phyloP scores from a whole-genome alignment of 768 basidiomycete species.

The Suillus luteus region DNA sequence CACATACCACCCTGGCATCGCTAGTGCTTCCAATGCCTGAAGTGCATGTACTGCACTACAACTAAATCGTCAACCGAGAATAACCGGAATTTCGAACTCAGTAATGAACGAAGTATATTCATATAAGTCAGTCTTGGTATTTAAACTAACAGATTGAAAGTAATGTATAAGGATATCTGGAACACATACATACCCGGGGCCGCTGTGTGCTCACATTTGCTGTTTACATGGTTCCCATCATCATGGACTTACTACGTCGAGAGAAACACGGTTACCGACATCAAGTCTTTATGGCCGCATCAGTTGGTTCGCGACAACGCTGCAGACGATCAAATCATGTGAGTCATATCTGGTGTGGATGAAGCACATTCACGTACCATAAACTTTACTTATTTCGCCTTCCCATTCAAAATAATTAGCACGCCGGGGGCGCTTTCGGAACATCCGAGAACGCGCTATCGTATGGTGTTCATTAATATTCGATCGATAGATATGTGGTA shows the following conservation, averaged over 20 bases:
- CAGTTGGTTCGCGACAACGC: background rate
- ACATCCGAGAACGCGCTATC: background rate
- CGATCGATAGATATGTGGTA: background rate
- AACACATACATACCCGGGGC: background rate
- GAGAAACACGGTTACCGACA: background rate
- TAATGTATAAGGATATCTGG: background rate
- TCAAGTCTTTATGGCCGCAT: background rate
- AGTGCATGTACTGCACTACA: background rate
- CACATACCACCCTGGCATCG: background rate
- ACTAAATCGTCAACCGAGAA: background rate
- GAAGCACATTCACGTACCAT: background rate
- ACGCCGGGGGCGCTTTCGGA: background rate
- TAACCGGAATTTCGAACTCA: conserved; percentile 2
- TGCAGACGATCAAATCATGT: background rate
- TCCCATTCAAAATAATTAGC: background rate
- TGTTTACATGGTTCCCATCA: background rate
- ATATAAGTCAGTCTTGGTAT: background rate
- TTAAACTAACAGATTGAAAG: background rate
- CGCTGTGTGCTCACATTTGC: background rate
- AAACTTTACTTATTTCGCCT: background rate
- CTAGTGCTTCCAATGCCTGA: background rate
- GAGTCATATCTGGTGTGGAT: background rate
- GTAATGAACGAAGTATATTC: conserved; percentile 1
- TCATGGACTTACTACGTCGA: background rate
- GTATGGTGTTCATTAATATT: background rate